These are phyloP conservation scores for Colletotrichum phormii DNA, from an alignment of 2,329 filamentous ascomycete species.

Conservation along the genomic window DNA sequence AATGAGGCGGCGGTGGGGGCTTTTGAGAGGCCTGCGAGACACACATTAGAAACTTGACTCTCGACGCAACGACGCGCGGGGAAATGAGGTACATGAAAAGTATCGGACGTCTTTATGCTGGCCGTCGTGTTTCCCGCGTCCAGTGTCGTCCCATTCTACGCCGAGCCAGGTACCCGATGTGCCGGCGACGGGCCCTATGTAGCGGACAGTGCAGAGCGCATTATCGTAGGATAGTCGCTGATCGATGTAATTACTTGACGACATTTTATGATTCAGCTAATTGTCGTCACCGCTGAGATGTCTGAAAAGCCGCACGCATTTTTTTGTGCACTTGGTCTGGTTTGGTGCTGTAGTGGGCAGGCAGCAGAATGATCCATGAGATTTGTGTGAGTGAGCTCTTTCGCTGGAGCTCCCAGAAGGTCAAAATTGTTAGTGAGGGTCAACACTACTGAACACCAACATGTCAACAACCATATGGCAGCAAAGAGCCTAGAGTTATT, in stretches of 20 bases:
- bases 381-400: neutral
- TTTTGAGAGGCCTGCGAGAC: constrained; percentile 64
- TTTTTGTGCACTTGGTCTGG: neutral
- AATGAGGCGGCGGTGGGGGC: constrained; percentile 85
- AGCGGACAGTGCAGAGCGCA: constrained; percentile 85
- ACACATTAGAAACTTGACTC: constrained; percentile 25
- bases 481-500: neutral
- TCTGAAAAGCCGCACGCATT: neutral
- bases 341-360: neutral
- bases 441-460: neutral
- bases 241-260: constrained; percentile 62
- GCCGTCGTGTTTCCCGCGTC: constrained; percentile 90
- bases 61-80: constrained; percentile 30
- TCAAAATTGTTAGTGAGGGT: constrained; percentile 29
- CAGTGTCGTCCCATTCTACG: constrained; percentile 94
- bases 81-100: constrained; percentile 75
- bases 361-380: constrained; percentile 1
- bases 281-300: constrained; percentile 6
- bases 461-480: neutral
- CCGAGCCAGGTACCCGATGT: constrained; percentile 88
- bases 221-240: constrained; percentile 85
- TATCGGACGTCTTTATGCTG: constrained; percentile 83
- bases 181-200: constrained; percentile 80
- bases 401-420: constrained; percentile 3
- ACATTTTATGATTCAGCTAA: constrained; percentile 47